Conservation (phyloP, 2,329 filamentous ascomycete species). For the Cryphonectria carpinicola region DNA sequence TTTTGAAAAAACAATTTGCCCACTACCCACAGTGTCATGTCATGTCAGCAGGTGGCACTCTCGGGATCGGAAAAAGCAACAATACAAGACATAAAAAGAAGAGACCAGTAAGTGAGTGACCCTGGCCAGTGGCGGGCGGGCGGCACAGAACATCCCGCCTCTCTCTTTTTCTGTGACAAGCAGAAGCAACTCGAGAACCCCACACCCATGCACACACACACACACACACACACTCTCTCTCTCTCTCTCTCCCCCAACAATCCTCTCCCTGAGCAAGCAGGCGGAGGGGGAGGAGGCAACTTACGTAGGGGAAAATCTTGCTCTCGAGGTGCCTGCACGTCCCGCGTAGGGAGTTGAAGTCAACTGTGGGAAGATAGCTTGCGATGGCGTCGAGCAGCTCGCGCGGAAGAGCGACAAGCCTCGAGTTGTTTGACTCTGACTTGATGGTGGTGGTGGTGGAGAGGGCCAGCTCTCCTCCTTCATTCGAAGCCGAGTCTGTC, state of each 20-base stretch:
- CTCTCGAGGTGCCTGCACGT: slow-evolving; percentile 59
- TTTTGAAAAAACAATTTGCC: slow-evolving; percentile 65
- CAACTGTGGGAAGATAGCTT: slow-evolving; percentile 54
- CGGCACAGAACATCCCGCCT: neutral
- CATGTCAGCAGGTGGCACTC: neutral
- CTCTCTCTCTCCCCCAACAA: neutral
- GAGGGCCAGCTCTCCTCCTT: neutral
- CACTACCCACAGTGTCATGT: slow-evolving; percentile 43
- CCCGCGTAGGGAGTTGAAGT: slow-evolving; percentile 58
- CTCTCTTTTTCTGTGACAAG: neutral
- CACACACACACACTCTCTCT: neutral
- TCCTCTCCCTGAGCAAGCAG: neutral
- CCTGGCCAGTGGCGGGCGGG: neutral
- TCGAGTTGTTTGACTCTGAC: neutral
- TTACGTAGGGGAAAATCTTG: slow-evolving; percentile 49
- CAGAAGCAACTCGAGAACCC: neutral
- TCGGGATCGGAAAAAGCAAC: neutral
- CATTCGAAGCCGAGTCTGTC: neutral
- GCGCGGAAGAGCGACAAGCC: slow-evolving; percentile 49
- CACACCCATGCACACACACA: neutral
- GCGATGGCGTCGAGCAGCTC: slow-evolving; percentile 64
- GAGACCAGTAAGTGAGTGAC: neutral
- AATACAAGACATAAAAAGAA: neutral
- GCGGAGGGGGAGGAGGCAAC: neutral
- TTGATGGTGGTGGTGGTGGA: neutral